Base-by-base conservation (phyloP, 768 basidiomycete genomes). In the Leccinum fibrillosum region DNA sequence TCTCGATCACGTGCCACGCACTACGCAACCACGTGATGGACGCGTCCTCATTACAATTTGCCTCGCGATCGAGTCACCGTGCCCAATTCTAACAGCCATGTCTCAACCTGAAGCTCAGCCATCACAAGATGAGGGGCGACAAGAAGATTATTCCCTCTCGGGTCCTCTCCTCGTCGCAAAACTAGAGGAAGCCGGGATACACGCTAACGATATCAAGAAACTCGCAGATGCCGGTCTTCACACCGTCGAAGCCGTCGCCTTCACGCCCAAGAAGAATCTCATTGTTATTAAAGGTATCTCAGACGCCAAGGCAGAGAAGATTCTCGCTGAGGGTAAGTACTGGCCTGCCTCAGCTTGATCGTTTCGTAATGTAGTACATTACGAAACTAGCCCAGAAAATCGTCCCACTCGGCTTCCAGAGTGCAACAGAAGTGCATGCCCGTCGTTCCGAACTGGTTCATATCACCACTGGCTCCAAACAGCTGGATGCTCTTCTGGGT, bases 281-380 rank as follows among this genome's bases (percentile, higher is more conserved):
- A 82, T 92, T 57, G 82, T 85, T 5, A 95, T 98, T 65, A 98
- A 98, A 74, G 97, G 97, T 10, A 97, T 99, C 49, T 94, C 93
- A 25, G 97, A 99, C 64, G 82, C 88, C 61, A 99, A 98, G 71
- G 97, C 97, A 2, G 97, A 99, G 71, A 98, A 94, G 78, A 97
- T 99, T 57, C 74, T 98, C 26, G 75, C 80, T 13, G 94, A 96
- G 80, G 97, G 97, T 92, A 58, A 62, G 83, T 70, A 25, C 32
- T 21, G 6, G 47, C 6, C 23, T 37, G 15, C 23, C 8, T 21
- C 48, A 37, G 32, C 48, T 54, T 54, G 44, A 52, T 48, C 34
- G 28, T 28, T 28, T 28, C 28, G 28, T 28, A 28, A 28, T 28
- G 48, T 58, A 53, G 62, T 49, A 57, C 50, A 59, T 37, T 60